Evolutionary conservation across 2,329 filamentous ascomycete genomes (phyloP), one percentile per base, ranked within the genome.

Genomic region (Botryotinia calthae): DNA sequence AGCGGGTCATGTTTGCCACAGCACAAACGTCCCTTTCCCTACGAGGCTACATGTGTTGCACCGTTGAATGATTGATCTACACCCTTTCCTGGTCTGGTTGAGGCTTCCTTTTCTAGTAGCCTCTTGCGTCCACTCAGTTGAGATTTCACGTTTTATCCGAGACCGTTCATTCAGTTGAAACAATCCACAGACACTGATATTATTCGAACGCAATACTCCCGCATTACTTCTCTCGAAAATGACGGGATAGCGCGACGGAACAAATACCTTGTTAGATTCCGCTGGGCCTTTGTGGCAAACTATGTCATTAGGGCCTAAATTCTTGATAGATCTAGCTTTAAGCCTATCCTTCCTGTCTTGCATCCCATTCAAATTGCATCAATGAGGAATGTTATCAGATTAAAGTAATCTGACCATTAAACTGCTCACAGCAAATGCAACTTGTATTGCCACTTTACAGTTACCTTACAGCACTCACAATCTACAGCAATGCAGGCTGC

Each of bases 371-470:
- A 40, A 40, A 34, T n/a, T 28, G 40, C 46, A 54, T 40, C 34
- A 66, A 66, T 14, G 31, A 40, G 64, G 64, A 66, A 40, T 51
- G 31, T 66, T 40, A 66, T 54, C 64, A 12, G 31, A 66, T 40
- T 28, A n/a, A 54, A 66, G 34, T 34, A 54, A 28, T 28, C 63
- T 28, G 28, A 51, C 31, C 22, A 25, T 37, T n/a, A 40, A 37
- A 34, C n/a, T 20, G 31, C 31, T 31, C 31, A 54, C 25, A 40
- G 18, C 31, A 66, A 54, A 16, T 66, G 64, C 64, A 40, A 8
- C 46, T 66, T 31, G 46, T 66, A 40, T 54, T 46, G 31, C 8
- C 46, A 28, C 37, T 40, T n/a, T 28, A 28, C 14, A 54, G 20
- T 20, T 12, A 37, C 25, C 46, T 54, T 40, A 34, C 44, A 66